Base-by-base conservation (phyloP, 352 stramenopile genomes). In the Phytophthora idaei region DNA sequence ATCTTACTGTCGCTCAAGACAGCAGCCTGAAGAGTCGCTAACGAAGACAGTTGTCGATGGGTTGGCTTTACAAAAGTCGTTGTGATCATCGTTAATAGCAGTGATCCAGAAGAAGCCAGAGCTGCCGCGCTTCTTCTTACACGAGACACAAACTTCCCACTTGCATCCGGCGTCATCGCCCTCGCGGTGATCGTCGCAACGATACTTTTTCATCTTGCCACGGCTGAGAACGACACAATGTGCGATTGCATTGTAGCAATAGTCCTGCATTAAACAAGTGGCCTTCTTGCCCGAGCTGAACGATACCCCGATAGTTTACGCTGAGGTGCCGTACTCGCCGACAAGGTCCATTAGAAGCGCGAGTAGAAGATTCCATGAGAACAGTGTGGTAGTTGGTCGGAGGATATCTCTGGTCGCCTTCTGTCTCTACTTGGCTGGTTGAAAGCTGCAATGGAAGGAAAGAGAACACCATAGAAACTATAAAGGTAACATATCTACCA, bases 11-110 rank as follows among this genome's bases (percentile, higher is more conserved):
- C 53, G 10, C 41, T 32, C 45, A 44, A 48, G 5, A 39, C 46
- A 14, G 11, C 46, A 5, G 46, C 34, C 7, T 34, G 28, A 54
- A 69, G 57, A 0, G 54, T 64, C 1, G 47, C 17, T 4, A 64
- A 4, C 0, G 34, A 14, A 4, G 28, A 1, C 2, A 64, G 34
- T 17, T 60, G 54, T 1, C 37, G 37, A 17, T 55, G 5, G 1
- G 56, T 64, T 8, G 54, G 53, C 5, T 56, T 56, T 56, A 15
- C 54, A 64, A 15, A 53, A 61, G 14, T 61, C 55, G 29, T n/a
- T 47, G 41, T 47, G 41, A 3, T 47, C n/a, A 10, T 27, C n/a
- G n/a, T 27, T 47, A 11, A 47, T 47, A 11, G 41, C 27, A 3
- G 41, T 27, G 5, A 47, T 5, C 41, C 15, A 25, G 15, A 12